Evolutionary conservation across 805 yeast species (phyloP).

Genomic region (Myxozyma nipponensis): DNA sequence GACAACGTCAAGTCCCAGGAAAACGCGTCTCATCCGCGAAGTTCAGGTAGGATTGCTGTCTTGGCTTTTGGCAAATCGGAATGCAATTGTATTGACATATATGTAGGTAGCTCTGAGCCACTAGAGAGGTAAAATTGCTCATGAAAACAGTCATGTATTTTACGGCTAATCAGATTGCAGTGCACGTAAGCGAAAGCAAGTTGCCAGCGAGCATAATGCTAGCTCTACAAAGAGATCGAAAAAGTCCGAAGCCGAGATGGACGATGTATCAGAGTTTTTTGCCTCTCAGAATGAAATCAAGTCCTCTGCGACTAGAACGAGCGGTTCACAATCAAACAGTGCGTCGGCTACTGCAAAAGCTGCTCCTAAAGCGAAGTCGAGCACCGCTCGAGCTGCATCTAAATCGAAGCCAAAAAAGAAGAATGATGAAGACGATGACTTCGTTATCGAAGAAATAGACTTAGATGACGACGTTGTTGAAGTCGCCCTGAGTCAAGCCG

Average conservation of each 20-base stretch:
- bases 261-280: neutral
- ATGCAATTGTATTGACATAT: no score
- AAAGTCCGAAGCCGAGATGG: neutral
- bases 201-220: neutral
- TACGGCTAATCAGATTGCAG: no score
- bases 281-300: neutral
- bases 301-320: neutral
- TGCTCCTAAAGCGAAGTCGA: neutral
- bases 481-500: slow-evolving; percentile 1
- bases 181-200: neutral
- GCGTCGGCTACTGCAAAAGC: no score
- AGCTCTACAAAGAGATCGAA: neutral
- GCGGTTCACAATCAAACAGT: no score
- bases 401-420: neutral
- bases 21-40: no score
- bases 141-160: no score
- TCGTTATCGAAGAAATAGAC: neutral
- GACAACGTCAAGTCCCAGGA: no score
- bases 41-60: no score
- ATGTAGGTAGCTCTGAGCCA: no score
- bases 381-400: neutral
- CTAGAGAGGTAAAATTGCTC: no score
- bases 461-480: slow-evolving; percentile 10
- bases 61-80: no score
- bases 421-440: neutral